Evolutionary conservation across 2,329 filamentous ascomycete genomes (phyloP), one percentile per base, ranked within the genome.

Genomic region (Rachicladosporium sp.): DNA sequence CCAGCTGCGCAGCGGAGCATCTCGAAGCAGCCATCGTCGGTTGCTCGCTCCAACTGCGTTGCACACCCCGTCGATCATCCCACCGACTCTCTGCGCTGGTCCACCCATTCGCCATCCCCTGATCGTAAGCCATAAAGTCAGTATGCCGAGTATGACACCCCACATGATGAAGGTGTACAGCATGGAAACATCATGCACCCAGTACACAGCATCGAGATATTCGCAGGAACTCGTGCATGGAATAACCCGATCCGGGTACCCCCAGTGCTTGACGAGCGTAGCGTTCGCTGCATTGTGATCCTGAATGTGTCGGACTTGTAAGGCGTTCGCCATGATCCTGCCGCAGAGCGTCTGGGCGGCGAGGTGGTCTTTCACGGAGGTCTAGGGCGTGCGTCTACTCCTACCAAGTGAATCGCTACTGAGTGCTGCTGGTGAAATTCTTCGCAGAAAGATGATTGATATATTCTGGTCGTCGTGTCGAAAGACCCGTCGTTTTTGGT

Each of bases 161-260:
- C 73, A 77, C 33, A 76, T 49, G 43, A 76, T 74, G 45, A 68
- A 70, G 0, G 62, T 69, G 52, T 76, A 76, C 2, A 70, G 56
- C 65, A 76, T 73, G 2, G 66, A 67, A 3, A 67, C 42, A 48
- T 72, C 69, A 50, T 76, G 73, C 44, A 63, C 64, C 38, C 59
- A 59, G 47, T 76, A 77, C 9, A 75, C 69, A 3, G 60, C 60
- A 47, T 74, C 70, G 21, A 76, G 62, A 51, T 79, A 80, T 29
- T 58, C 66, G 52, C 75, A 80, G 4, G 70, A 71, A 2, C 73
- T 74, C 15, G 63, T 69, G 53, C 75, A 79, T 15, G 74, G 75
- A 1, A 76, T 36, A 1, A 67, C 61, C 12, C 73, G 67, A 38
- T 63, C 61, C 2, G 63, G 59, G 50, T 78, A 78, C 1, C 70